phyloP scores from a whole-genome alignment of 306 rosid genomes.

The Leucaena leucocephala region DNA sequence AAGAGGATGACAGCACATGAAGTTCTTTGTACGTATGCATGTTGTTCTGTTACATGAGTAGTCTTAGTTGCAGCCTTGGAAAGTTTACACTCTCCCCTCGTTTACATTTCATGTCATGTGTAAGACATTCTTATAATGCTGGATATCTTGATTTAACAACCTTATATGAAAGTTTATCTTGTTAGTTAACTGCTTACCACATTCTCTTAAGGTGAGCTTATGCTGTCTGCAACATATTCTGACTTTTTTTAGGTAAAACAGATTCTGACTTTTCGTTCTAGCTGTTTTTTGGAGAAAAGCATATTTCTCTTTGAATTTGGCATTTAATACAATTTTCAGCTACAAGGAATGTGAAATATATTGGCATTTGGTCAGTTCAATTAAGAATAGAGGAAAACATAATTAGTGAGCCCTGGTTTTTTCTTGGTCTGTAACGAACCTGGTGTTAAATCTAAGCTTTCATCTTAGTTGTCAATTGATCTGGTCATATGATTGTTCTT shows the following conservation, averaged over 20 bases:
- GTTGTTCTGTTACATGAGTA: not conserved
- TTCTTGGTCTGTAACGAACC: not conserved
- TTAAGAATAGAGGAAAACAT: not conserved
- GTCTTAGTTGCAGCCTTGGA: not conserved
- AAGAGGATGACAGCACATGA: constrained; percentile 16
- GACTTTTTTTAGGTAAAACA: not conserved
- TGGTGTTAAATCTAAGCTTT: not conserved
- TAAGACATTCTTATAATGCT: not conserved
- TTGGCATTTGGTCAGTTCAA: not conserved
- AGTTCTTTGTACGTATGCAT: constrained; percentile 14
- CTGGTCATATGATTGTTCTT: not conserved
- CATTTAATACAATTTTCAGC: not conserved
- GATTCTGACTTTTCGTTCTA: not conserved
- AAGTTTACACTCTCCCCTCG: not conserved
- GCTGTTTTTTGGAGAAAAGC: not conserved
- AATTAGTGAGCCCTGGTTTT: not conserved
- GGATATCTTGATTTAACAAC: not conserved
- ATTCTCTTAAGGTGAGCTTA: not conserved
- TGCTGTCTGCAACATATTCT: not conserved
- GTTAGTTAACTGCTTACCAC: not conserved
- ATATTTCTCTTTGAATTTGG: not conserved
- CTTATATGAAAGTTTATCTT: not conserved
- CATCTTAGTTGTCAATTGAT: not conserved
- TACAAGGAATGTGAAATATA: not conserved
- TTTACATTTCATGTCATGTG: not conserved